phyloP scores from a whole-genome alignment of 1,284 basidiomycete species.

The Ustilago shanxiensis region DNA sequence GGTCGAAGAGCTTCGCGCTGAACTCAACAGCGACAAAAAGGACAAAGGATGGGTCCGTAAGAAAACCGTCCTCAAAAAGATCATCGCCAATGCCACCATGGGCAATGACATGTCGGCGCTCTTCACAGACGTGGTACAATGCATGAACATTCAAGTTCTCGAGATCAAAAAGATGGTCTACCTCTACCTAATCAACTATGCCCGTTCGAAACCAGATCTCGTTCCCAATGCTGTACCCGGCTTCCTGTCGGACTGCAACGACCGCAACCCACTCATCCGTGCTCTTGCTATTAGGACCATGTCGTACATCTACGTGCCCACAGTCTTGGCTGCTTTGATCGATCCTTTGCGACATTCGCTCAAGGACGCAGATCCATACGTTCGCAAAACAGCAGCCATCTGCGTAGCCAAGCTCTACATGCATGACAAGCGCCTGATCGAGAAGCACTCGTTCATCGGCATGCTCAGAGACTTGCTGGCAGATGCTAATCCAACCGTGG shows the following conservation, averaged over 20 bases:
- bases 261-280: constrained; percentile 90
- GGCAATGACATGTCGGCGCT: constrained; percentile 85
- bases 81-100: constrained; percentile 71
- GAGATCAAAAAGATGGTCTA: constrained; percentile 94
- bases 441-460: constrained; percentile 86
- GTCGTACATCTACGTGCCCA: constrained; percentile 84
- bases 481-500: constrained; percentile 92
- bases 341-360: constrained; percentile 89
- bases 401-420: constrained; percentile 90
- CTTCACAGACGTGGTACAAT: constrained; percentile 85
- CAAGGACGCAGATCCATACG: constrained; percentile 90
- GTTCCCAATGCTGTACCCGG: constrained; percentile 88
- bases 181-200: constrained; percentile 88
- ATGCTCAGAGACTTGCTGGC: constrained; percentile 88
- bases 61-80: constrained; percentile 67
- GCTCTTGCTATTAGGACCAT: constrained; percentile 93
- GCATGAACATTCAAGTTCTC: constrained; percentile 85
- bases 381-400: constrained; percentile 95
- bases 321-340: constrained; percentile 77
- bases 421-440: constrained; percentile 84
- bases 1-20: constrained; percentile 66
- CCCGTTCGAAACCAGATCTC: constrained; percentile 86
- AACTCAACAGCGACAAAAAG: constrained; percentile 68
- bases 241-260: constrained; percentile 91
- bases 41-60: constrained; percentile 67